Base-by-base conservation (phyloP, 1,139 yeast species). In the Yamadazyma mexicana region DNA sequence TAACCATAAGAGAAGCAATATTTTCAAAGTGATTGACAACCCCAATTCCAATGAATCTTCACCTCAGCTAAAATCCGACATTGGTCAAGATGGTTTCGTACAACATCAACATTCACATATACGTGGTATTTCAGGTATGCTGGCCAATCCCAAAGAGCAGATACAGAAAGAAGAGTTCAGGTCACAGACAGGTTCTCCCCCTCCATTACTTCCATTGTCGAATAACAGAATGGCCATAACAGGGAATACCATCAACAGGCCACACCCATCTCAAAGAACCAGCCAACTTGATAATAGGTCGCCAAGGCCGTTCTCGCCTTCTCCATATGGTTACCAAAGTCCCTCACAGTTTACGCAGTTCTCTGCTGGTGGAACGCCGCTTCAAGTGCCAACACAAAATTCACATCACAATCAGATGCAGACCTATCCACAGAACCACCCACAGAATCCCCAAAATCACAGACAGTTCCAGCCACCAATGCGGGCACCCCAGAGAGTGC, bases 21-120 rank as follows among this genome's bases (percentile, higher is more conserved):
- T 69, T 4, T 69, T 69, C 52, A 70, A 67, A 43, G 64, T 69
- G 12, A 69, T 68, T 3, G 49, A 49, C 16, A 67, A 64, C 44
- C 54, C 66, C 22, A 54, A 64, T 43, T 54, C 66, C 22, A 54
- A 52, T 26, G 69, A 64, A 25, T 53, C 67, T 8, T 61, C 71
- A 11, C 62, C 62, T 2, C 12, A 30, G n/a, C 11, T 35, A 15
- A 35, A 35, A 29, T 31, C 38, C 2, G 33, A 35, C 3, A 6
- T 16, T n/a, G 3, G 11, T 11, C 14, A 25, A n/a, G 25, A n/a
- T 16, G 28, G 14, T 14, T 6, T 20, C 22, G 35, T 10, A 4
- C 16, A 9, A 5, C 31, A 29, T 18, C 34, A 14, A 3, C 23
- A 26, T 14, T 29, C 40, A 12, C 10, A 32, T n/a, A 28, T 17